Evolutionary conservation across 805 yeast species (phyloP).

Genomic region (Ogataea haglerorum): DNA sequence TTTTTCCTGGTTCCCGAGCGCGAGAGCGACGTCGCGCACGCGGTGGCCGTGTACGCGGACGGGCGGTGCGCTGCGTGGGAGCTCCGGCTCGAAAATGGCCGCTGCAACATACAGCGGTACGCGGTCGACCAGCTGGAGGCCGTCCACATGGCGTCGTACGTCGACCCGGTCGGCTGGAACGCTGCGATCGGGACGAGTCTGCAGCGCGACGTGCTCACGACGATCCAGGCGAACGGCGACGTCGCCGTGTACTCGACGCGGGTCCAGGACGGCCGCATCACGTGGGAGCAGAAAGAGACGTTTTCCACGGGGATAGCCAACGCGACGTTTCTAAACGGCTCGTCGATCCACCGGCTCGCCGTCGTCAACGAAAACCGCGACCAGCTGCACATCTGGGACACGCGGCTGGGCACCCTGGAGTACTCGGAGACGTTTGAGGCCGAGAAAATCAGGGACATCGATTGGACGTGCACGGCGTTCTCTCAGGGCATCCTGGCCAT

Average conservation of each 20-base stretch:
- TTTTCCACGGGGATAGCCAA: constrained; percentile 54
- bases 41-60: constrained; percentile 48
- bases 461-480: constrained; percentile 75
- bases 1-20: constrained; percentile 38
- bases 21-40: constrained; percentile 33
- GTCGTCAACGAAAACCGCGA: constrained; percentile 55
- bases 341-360: constrained; percentile 74
- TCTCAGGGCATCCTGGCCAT: constrained; percentile 74
- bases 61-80: constrained; percentile 41
- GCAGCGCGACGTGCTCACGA: constrained; percentile 50
- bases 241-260: constrained; percentile 44
- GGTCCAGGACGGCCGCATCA: constrained; percentile 29
- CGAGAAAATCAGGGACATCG: constrained; percentile 59
- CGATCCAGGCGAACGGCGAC: constrained; percentile 51
- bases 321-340: constrained; percentile 61
- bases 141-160: constrained; percentile 38
- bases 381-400: constrained; percentile 75
- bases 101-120: constrained; percentile 29
- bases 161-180: constrained; percentile 66
- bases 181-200: constrained; percentile 27
- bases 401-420: constrained; percentile 62
- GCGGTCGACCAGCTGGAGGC: constrained; percentile 29
- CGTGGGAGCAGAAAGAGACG: constrained; percentile 51
- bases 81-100: constrained; percentile 26
- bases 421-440: constrained; percentile 44